Evolutionary conservation across 2,329 filamentous ascomycete species (phyloP).

Genomic region (Diaporthe sp.): DNA sequence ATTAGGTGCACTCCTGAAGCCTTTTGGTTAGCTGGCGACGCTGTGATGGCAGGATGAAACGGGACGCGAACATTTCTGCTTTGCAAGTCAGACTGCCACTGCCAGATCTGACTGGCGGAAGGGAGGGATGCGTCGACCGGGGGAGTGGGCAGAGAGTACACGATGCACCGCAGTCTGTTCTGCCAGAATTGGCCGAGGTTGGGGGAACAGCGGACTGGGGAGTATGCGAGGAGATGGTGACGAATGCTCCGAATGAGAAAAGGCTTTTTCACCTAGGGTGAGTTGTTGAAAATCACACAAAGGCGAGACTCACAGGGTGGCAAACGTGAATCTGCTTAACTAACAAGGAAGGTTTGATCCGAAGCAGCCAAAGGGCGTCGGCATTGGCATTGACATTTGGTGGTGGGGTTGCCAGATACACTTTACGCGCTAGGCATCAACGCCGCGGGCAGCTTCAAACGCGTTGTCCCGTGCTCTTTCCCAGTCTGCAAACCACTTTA

Average conservation of each 20-base stretch:
- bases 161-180: background rate
- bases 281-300: conserved; percentile 33
- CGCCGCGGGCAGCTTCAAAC: conserved; percentile 21
- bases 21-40: conserved; percentile 5
- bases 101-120: background rate
- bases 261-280: background rate
- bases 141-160: background rate
- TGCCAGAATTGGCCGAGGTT: background rate
- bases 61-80: conserved; percentile 18
- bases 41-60: background rate
- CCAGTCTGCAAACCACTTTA: conserved; percentile 17
- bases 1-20: conserved; percentile 45
- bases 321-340: conserved; percentile 26
- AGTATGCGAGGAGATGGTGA: background rate
- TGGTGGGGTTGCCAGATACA: background rate
- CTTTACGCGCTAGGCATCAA: conserved; percentile 26
- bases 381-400: background rate
- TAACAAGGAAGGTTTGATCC: conserved; percentile 12
- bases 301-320: conserved; percentile 3
- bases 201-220: background rate
- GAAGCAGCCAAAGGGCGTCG: conserved; percentile 11
- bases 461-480: conserved; percentile 29
- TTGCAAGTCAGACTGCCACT: background rate
- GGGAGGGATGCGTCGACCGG: background rate
- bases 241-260: background rate